Evolutionary conservation across 2,329 filamentous ascomycete species (phyloP).

Genomic region (Pseudogymnoascus pannorum): DNA sequence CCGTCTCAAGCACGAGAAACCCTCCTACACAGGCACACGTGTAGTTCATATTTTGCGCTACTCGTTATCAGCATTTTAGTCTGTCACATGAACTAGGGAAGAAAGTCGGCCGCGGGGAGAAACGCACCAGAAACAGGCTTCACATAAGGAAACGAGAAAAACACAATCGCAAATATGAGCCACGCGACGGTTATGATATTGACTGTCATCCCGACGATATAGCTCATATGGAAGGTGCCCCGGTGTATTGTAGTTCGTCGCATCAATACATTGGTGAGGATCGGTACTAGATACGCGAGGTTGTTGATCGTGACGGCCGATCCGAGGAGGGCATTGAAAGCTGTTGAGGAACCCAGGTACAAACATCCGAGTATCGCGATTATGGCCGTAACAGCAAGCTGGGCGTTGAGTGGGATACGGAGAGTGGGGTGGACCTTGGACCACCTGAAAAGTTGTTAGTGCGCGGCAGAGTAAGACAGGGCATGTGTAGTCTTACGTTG

Average conservation of each 20-base stretch:
- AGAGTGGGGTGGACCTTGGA: slow-evolving; percentile 29
- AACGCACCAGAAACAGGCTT: slow-evolving; percentile 29
- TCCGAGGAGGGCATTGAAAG: slow-evolving; percentile 37
- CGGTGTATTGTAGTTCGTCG: slow-evolving; percentile 33
- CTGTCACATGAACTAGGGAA: neutral
- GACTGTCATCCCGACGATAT: slow-evolving; percentile 27
- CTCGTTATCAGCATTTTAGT: neutral
- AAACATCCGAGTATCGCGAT: slow-evolving; percentile 35
- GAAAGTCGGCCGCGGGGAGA: neutral
- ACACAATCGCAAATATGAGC: slow-evolving; percentile 36
- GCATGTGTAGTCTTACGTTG: slow-evolving; percentile 12
- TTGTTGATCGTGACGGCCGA: slow-evolving; percentile 38
- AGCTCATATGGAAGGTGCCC: slow-evolving; percentile 35
- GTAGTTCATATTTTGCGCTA: slow-evolving; percentile 39
- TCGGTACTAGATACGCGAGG: slow-evolving; percentile 39
- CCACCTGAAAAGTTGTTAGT: slow-evolving; percentile 22
- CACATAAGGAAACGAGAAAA: slow-evolving; percentile 39
- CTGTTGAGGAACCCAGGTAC: slow-evolving; percentile 37
- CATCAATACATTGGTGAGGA: slow-evolving; percentile 37
- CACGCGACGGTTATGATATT: slow-evolving; percentile 33
- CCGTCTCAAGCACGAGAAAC: slow-evolving; percentile 31
- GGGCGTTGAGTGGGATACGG: slow-evolving; percentile 33
- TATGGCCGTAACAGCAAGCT: slow-evolving; percentile 29
- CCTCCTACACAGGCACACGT: slow-evolving; percentile 41
- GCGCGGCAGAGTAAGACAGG: slow-evolving; percentile 18